Evolutionary conservation across 139 green algal species (phyloP), one percentile per base, ranked within the genome.

Genomic region (Eudorina sp.): DNA sequence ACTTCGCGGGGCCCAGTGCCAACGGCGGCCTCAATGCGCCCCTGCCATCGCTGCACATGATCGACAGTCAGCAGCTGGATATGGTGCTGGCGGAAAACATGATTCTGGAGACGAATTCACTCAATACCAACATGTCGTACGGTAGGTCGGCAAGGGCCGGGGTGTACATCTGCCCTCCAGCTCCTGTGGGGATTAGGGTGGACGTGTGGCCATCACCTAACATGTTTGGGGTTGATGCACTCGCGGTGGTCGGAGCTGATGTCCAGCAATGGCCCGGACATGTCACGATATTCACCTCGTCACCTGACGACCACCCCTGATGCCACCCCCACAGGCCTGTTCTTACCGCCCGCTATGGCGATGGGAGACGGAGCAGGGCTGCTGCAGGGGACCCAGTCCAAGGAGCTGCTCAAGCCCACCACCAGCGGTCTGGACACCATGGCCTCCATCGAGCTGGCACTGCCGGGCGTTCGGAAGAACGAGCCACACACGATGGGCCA

Each of bases 401-500:
- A 88, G 83, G 83, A 88, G 83, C 82, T 86, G 60, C 81, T 88
- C 34, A 81, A 81, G 83, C 51, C 48, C 68, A 88, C 83, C 27
- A 82, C 36, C 80, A 77, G 66, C 46, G 82, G 82, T 2, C 69
- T 88, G 29, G 51, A 80, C 51, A 88, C 83, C 21, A 81, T 88
- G 83, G 48, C 66, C 0, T 73, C 48, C 9, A 88, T 88, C 1
- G 83, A 88, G 83, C 34, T 82, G 14, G 83, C 83, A 27, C 51
- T 88, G 45, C 81, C 81, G 29, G 81, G 81, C 21, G 29, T 78
- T 2, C 81, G 81, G 18, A 87, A 87, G n/a, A 40, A 51, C 11
- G 81, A 87, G 45, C 64, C 69, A 3, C 53, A 73, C 2, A 29
- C 73, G 45, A 18, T 53, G 70, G 40, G 41, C 16, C 40, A 55